Evolutionary conservation across 306 rosid species (phyloP).

Genomic region (Alnus rubra): DNA sequence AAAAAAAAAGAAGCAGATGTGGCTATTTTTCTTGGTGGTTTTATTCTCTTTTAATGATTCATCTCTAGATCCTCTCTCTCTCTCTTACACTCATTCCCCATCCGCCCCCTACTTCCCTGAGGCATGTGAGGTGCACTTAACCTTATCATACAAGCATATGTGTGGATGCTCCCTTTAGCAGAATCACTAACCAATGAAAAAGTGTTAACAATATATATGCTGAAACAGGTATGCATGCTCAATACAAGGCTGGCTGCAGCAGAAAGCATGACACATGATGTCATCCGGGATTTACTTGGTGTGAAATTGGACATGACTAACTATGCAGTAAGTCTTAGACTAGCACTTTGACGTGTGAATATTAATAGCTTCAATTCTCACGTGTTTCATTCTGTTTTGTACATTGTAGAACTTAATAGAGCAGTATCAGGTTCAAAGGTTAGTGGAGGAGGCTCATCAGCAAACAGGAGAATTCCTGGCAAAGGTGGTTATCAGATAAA

Average conservation of each 20-base stretch:
- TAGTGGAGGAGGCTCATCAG: conserved; percentile 70
- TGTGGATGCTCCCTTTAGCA: conserved; percentile 1
- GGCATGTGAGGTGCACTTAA: background rate
- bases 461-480: conserved; percentile 58
- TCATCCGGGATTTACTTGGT: conserved; percentile 91
- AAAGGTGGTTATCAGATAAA: conserved; percentile 48
- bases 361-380: conserved; percentile 33
- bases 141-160: background rate
- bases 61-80: background rate
- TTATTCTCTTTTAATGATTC: background rate
- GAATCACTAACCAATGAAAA: background rate
- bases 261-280: conserved; percentile 98
- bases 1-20: no score
- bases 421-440: conserved; percentile 63
- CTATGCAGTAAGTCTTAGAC: conserved; percentile 68
- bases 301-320: conserved; percentile 85
- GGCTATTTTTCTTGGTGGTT: background rate
- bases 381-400: conserved; percentile 28
- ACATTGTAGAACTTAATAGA: conserved; percentile 67
- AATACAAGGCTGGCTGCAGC: conserved; percentile 88
- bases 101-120: background rate
- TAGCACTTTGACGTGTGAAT: conserved; percentile 16
- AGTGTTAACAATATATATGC: conserved; percentile 4
- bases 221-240: conserved; percentile 68
- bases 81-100: background rate